Conservation (phyloP, 1,284 basidiomycete genomes). For the Vanrija sp. region DNA sequence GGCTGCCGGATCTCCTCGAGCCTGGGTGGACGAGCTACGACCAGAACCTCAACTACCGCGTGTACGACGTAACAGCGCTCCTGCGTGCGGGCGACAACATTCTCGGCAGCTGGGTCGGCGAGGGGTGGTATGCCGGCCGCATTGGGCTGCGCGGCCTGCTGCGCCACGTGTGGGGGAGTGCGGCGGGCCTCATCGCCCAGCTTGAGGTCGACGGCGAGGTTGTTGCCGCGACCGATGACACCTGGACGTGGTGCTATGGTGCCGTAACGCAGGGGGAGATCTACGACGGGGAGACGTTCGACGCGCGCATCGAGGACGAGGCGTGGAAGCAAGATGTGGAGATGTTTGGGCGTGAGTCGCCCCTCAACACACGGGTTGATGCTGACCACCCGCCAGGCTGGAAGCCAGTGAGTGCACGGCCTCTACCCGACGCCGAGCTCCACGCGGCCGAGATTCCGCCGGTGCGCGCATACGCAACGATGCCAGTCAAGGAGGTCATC, state of each 20-base stretch:
- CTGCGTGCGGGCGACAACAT: slow-evolving; percentile 13
- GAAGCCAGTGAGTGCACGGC: slow-evolving; percentile 5
- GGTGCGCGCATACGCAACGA: slow-evolving; percentile 9
- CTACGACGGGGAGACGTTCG: slow-evolving; percentile 20
- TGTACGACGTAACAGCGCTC: slow-evolving; percentile 19
- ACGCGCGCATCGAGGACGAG: slow-evolving; percentile 3
- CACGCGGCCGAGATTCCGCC: slow-evolving; percentile 28
- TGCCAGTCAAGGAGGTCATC: slow-evolving; percentile 19
- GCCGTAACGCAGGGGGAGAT: slow-evolving; percentile 15
- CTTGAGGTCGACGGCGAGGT: slow-evolving; percentile 16
- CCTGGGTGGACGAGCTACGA: slow-evolving; percentile 31
- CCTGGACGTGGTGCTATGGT: slow-evolving; percentile 22
- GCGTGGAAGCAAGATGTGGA: no score
- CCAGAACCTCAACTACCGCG: slow-evolving; percentile 21
- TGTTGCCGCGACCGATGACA: slow-evolving; percentile 1
- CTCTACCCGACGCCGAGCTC: slow-evolving; percentile 19
- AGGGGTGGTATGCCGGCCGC: slow-evolving; percentile 23
- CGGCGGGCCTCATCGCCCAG: slow-evolving; percentile 12
- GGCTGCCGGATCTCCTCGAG: slow-evolving; percentile 20
- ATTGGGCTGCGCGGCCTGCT: slow-evolving; percentile 11
- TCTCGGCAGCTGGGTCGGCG: slow-evolving; percentile 18
- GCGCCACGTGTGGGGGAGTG: slow-evolving; percentile 19
- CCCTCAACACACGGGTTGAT: no score
- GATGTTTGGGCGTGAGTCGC: no score
- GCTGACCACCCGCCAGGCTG: neutral